Base-by-base conservation (phyloP, 2,329 filamentous ascomycete species). In the Neofusicoccum sp. region DNA sequence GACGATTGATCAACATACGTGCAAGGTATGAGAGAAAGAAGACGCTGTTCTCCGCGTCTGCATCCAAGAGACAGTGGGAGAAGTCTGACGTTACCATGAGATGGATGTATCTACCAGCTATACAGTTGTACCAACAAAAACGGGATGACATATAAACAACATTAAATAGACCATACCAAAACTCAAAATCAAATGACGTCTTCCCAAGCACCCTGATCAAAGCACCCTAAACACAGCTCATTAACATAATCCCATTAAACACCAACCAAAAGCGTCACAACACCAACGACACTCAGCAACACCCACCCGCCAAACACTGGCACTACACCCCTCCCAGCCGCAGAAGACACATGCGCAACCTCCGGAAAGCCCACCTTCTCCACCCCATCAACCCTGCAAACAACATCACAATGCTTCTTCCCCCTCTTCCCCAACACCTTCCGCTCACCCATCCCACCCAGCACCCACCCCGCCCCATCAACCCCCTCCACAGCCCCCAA, bases 351-450 rank as follows among this genome's bases (percentile, higher is more conserved):
- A 34, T 65, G 66, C 34, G 69, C 68, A 53, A 75, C 64, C 66
- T 76, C 73, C 1, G 74, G 73, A 7, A 67, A 70, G 5, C 74
- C 74, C 9, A 67, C 38, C 33, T 67, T 51, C 64, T 70, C 65
- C 0, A 75, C 73, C 11, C 66, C 72, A 61, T 76, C 74, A 33
- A 76, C 70, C 62, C 70, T 71, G 63, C 74, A 76, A 1, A 75
- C 71, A 9, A 70, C 69, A n/a, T 51, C 45, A 30, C 58, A 60
- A 16, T 70, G 66, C 61, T 68, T 66, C 60, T 63, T 64, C 41
- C 43, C 63, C 48, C 58, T 58, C 64, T 61, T 64, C 61, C 65
- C 64, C 40, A 65, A 34, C 3, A 48, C 26, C 12, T 12, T 8
- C 8, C 20, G n/a, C 1, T 16, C 40, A 26, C 11, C 53, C 38